Percentiles rank a stretch among this genome's conserved stretches.
phyloP scores from a whole-genome alignment of 257 asterid genomes.

The Mentha longifolia region DNA sequence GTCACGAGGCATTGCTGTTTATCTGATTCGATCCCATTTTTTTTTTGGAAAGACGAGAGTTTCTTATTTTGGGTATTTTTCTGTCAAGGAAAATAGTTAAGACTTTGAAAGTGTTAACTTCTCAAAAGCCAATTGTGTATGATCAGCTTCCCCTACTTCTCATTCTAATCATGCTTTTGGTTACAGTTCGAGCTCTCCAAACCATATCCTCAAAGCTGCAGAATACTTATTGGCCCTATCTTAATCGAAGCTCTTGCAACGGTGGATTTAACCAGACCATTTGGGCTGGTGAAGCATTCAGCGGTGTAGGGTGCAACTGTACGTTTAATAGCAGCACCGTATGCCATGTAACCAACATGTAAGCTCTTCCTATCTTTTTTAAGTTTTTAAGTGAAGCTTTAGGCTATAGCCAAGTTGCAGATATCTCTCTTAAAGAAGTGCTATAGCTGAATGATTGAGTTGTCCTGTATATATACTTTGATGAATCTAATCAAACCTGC shows the following conservation, averaged over 20 bases:
- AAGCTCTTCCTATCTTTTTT: constrained; percentile 35
- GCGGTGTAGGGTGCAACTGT: constrained; percentile 68
- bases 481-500: too few relatives aligned
- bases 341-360: constrained; percentile 88
- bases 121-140: not conserved
- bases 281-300: not conserved
- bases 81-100: not conserved
- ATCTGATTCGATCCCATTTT: not conserved
- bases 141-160: not conserved
- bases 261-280: constrained; percentile 50
- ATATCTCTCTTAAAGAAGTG: too few relatives aligned
- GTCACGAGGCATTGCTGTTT: not conserved
- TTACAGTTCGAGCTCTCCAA: constrained; percentile 65
- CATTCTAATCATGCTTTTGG: not conserved
- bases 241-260: constrained; percentile 55
- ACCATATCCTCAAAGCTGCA: constrained; percentile 61
- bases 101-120: not conserved
- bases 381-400: not conserved
- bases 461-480: too few relatives aligned
- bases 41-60: not conserved
- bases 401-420: not conserved
- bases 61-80: not conserved
- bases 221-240: constrained; percentile 56
- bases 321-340: constrained; percentile 43
- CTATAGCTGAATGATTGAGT: not conserved